Base-by-base conservation (phyloP, 2,329 filamentous ascomycete genomes). In the Phialophora expanda region DNA sequence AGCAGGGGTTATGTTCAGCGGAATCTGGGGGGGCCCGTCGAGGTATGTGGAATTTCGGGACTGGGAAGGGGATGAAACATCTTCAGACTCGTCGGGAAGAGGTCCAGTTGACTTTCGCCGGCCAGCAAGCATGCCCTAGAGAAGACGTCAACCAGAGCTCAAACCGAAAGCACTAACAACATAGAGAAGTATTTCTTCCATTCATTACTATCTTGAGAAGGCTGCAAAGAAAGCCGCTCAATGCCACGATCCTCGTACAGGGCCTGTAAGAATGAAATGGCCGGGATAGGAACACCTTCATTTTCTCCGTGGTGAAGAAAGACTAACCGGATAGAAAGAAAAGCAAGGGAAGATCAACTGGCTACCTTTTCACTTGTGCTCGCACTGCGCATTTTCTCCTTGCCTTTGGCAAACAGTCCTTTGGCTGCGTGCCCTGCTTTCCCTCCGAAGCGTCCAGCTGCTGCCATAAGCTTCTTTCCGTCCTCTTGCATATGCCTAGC, bases 401-500 rank as follows among this genome's bases (percentile, higher is more conserved):
- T 94, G 72, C 93, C 92, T 81, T 96, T 96, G 71, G 90, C 92
- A 77, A 97, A 89, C 70, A 97, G 79, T 60, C 93, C 94, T 81
- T 97, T 97, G 56, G 93, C 93, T 65, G 92, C 92, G 76, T 92
- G 93, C 69, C 86, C 85, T 34, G 87, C 88, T 74, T 89, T 89
- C 26, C 87, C 87, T 66, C 88, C 86, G 65, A 90, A 81, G 20
- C 87, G 80, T 61, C 92, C 92, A 62, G 93, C 93, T 24, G 90
- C 89, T 70, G 95, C 91, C 75, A 97, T 84, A 30, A 97, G 81
- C 73, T 96, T 93, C 80, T 97, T 97, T 76, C 93, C 89, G 81
- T 93, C 94, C 46, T 89, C 86, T 72, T 92, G 90, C 76, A 93
- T 86, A 74, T 90, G 87, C 70, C 85, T 78, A 17, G 65, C 58